These are phyloP conservation scores for Rubia tinctorum DNA, from an alignment of 305 asterid species.

Conservation along the genomic window DNA sequence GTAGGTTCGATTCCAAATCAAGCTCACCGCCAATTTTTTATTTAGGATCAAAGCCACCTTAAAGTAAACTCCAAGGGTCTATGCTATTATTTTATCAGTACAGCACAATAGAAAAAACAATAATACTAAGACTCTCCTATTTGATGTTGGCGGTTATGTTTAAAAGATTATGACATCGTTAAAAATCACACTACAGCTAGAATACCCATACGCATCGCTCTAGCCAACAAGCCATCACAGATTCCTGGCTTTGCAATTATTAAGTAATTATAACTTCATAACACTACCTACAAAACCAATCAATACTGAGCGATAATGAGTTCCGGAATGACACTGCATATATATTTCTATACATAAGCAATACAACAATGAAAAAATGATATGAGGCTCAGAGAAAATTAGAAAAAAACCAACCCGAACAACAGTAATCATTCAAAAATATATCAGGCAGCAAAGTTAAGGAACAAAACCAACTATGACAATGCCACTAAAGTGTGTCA, in stretches of 20 bases:
- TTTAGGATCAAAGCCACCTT: not conserved
- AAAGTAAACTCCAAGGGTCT: not conserved
- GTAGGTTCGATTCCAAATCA: not conserved
- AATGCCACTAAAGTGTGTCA: not conserved
- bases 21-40: not conserved
- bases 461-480: not conserved
- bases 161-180: not conserved
- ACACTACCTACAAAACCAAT: not conserved
- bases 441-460: not conserved
- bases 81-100: not conserved
- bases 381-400: not conserved
- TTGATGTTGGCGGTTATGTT: not conserved
- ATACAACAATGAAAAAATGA: not conserved
- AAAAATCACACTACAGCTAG: not conserved
- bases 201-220: not conserved
- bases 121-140: not conserved
- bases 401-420: not conserved
- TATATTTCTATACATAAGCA: not conserved
- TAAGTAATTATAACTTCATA: not conserved
- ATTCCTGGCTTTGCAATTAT: not conserved
- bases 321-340: not conserved
- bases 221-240: not conserved
- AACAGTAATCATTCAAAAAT: not conserved
- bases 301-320: not conserved
- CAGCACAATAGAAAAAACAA: not conserved